These are phyloP conservation scores for Jasminum sambac DNA, from an alignment of 257 asterid genomes.

Conservation along the genomic window DNA sequence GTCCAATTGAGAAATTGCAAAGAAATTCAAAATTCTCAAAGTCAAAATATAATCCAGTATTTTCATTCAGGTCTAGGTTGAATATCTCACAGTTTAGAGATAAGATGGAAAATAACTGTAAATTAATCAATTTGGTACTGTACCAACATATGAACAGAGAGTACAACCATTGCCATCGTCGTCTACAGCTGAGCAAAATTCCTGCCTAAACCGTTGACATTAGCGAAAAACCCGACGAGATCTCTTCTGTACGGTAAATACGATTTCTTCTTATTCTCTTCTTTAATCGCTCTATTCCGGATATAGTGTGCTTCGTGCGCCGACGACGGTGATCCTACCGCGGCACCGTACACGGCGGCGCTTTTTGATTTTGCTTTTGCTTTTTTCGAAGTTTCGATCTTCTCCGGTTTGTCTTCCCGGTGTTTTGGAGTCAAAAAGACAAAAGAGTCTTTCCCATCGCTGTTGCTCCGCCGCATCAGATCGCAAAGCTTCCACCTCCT, in stretches of 20 bases:
- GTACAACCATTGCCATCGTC: constrained; percentile 16
- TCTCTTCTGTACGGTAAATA: constrained; percentile 73
- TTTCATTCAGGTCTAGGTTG: too few relatives aligned
- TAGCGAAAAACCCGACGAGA: constrained; percentile 68
- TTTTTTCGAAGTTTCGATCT: constrained; percentile 28
- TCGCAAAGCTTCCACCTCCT: constrained; percentile 75
- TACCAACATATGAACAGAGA: constrained; percentile 19
- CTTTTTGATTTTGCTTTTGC: constrained; percentile 14
- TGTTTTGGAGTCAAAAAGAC: constrained; percentile 59
- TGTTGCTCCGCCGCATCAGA: constrained; percentile 76
- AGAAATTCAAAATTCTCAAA: too few relatives aligned
- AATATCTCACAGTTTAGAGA: too few relatives aligned
- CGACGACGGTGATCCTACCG: constrained; percentile 40
- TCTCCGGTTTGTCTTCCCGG: constrained; percentile 33
- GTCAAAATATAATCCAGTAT: too few relatives aligned
- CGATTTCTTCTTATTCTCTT: constrained; percentile 62
- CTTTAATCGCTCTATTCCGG: constrained; percentile 52
- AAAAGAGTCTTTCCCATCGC: constrained; percentile 76
- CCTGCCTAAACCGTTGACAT: constrained; percentile 46
- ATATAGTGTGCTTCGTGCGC: constrained; percentile 68
- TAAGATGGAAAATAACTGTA: too few relatives aligned
- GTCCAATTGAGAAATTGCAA: too few relatives aligned
- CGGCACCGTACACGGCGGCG: constrained; percentile 16
- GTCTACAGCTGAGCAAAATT: constrained; percentile 37
- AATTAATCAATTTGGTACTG: neutral